Percentiles rank a stretch among this genome's conserved stretches.
phyloP scores from a whole-genome alignment of 1,284 basidiomycete genomes.

The Lignosus rhinocerotis region DNA sequence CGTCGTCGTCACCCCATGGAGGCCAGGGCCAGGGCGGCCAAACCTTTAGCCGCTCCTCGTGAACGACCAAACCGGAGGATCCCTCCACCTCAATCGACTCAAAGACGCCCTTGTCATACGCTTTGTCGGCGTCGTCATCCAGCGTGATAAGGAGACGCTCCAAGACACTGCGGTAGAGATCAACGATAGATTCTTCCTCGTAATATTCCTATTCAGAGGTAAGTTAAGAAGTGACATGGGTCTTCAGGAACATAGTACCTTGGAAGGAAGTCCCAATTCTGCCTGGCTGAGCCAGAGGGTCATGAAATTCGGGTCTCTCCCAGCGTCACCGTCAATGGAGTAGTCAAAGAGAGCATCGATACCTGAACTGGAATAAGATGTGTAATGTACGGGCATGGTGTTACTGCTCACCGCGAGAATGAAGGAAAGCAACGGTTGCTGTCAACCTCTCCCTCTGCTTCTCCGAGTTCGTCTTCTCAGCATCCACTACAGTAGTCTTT shows the following conservation, averaged over 20 bases:
- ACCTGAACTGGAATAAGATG: slow-evolving; percentile 42
- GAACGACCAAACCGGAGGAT: slow-evolving; percentile 39
- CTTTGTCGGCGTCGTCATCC: slow-evolving; percentile 48
- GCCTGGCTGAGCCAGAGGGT: slow-evolving; percentile 87
- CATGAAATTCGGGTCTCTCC: slow-evolving; percentile 87
- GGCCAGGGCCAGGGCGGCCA: slow-evolving; percentile 92
- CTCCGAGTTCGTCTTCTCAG: slow-evolving; percentile 17
- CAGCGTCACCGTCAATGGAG: slow-evolving; percentile 85
- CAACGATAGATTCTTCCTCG: slow-evolving; percentile 71
- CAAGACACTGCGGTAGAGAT: slow-evolving; percentile 74
- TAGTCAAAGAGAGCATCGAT: slow-evolving; percentile 80
- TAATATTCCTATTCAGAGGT: slow-evolving; percentile 77
- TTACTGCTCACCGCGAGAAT: slow-evolving; percentile 67
- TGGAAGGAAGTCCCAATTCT: slow-evolving; percentile 84
- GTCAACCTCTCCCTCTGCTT: slow-evolving; percentile 59
- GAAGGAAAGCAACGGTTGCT: slow-evolving; percentile 82
- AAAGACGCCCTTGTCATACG: slow-evolving; percentile 11
- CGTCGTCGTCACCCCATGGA: slow-evolving; percentile 66
- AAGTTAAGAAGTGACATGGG: background rate
- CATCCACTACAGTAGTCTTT: slow-evolving; percentile 43
- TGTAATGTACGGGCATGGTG: background rate
- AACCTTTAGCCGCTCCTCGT: slow-evolving; percentile 57
- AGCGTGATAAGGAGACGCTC: slow-evolving; percentile 67
- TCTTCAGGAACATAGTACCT: slow-evolving; percentile 44
- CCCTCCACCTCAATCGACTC: slow-evolving; percentile 2